Percentiles rank a stretch among this genome's conserved stretches.
These are phyloP conservation scores for Termitomyces sp. DNA, from an alignment of 768 basidiomycete species.

Conservation along the genomic window DNA sequence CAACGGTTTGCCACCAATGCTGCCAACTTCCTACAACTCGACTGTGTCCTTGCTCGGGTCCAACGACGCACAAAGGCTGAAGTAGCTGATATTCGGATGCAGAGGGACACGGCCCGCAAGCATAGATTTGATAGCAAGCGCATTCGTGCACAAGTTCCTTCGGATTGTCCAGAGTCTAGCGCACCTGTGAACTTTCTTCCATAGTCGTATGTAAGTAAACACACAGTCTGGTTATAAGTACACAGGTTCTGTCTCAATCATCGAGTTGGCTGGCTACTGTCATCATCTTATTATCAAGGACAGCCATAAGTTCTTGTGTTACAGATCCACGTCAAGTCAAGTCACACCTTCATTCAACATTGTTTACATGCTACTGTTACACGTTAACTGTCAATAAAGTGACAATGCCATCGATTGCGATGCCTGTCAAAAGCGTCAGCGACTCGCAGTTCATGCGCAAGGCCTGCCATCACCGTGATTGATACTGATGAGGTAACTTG, in stretches of 20 bases:
- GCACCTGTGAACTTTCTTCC: background rate
- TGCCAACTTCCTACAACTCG: slow-evolving; percentile 74
- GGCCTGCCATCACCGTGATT: slow-evolving; percentile 23
- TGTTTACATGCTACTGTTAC: background rate
- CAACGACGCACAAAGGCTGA: slow-evolving; percentile 34
- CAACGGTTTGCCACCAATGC: slow-evolving; percentile 75
- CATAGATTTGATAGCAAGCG: slow-evolving; percentile 7
- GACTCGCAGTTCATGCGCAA: background rate
- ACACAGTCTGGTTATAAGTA: background rate
- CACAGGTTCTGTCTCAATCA: background rate
- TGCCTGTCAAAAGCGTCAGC: slow-evolving; percentile 29
- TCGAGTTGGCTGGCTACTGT: background rate
- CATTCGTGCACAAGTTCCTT: background rate
- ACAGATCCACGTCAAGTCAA: background rate
- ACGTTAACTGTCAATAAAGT: slow-evolving; percentile 50
- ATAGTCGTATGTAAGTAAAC: background rate
- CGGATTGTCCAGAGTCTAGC: background rate
- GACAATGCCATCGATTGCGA: slow-evolving; percentile 54
- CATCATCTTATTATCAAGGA: background rate
- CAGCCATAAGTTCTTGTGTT: background rate
- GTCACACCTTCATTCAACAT: background rate
- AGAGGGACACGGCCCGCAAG: slow-evolving; percentile 12
- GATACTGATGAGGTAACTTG: slow-evolving; percentile 16
- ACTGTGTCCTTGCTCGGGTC: slow-evolving; percentile 65
- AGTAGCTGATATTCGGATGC: slow-evolving; percentile 18